Conservation (phyloP, 2,329 filamentous ascomycete species). For the Myriosclerotinia curreyana region DNA sequence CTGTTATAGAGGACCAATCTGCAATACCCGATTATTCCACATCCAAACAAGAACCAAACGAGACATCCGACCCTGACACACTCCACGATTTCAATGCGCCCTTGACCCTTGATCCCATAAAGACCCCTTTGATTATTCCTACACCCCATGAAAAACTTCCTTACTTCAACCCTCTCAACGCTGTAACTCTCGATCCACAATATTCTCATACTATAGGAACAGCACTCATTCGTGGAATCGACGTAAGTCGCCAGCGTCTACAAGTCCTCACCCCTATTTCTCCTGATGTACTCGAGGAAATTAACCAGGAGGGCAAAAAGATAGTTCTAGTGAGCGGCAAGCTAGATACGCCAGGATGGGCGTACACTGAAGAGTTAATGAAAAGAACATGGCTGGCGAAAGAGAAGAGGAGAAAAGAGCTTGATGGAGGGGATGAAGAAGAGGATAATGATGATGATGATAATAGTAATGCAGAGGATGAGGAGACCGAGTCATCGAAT, state of each 20-base stretch:
- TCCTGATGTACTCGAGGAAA: conserved; percentile 42
- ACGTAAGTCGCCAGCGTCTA: conserved; percentile 51
- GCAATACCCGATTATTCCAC: conserved; percentile 46
- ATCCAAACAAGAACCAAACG: conserved; percentile 1
- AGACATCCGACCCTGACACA: not conserved
- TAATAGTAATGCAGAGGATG: conserved; percentile 18
- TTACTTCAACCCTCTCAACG: conserved; percentile 54
- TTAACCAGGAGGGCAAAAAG: conserved; percentile 45
- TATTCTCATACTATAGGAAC: conserved; percentile 60
- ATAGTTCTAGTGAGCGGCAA: conserved; percentile 66
- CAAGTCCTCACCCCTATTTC: conserved; percentile 64
- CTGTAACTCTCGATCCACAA: conserved; percentile 57
- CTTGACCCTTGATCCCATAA: conserved; percentile 20
- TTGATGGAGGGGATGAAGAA: not conserved
- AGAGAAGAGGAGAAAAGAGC: conserved; percentile 17
- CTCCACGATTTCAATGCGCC: conserved; percentile 1
- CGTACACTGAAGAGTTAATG: conserved; percentile 63
- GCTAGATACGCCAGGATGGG: conserved; percentile 67
- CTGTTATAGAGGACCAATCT: conserved; percentile 53
- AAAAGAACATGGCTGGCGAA: conserved; percentile 29
- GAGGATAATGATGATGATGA: conserved; percentile 10
- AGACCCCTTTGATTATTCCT: conserved; percentile 37
- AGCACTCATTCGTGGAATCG: conserved; percentile 68
- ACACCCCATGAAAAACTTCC: conserved; percentile 56
- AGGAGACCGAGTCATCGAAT: not conserved